Percentiles rank a stretch among this genome's conserved stretches.
Conservation (phyloP, 306 rosid species). For the Dalbergia cochinchinensis region DNA sequence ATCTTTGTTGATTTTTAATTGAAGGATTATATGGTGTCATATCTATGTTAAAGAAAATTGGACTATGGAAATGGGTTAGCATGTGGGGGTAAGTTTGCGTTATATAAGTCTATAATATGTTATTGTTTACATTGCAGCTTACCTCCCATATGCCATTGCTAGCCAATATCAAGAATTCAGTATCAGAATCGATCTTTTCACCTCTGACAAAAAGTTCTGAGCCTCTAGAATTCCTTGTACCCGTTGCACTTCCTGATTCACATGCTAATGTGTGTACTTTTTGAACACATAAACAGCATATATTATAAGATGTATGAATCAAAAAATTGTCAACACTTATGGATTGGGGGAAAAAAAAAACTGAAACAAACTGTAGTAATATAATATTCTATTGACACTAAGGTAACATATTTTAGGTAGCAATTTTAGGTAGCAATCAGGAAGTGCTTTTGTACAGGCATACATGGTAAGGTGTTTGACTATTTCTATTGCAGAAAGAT, state of each 20-base stretch:
- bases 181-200: slow-evolving; percentile 60
- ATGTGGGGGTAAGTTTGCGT: too few relatives aligned
- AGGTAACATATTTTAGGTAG: too few relatives aligned
- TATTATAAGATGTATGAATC: slow-evolving; percentile 32
- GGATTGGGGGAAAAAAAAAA: not conserved
- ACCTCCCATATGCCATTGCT: slow-evolving; percentile 96
- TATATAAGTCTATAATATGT: not conserved
- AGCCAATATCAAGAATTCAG: slow-evolving; percentile 82
- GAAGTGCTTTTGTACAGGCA: too few relatives aligned
- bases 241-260: slow-evolving; percentile 44
- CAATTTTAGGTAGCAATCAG: too few relatives aligned
- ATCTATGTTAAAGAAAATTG: not conserved
- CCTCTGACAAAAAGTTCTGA: slow-evolving; percentile 64
- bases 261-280: slow-evolving; percentile 34
- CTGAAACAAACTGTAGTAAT: not conserved
- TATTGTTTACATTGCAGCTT: slow-evolving; percentile 29
- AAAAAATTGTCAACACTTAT: not conserved
- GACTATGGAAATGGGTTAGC: too few relatives aligned
- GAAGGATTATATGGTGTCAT: not conserved
- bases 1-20: not conserved
- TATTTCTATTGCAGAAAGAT: too few relatives aligned
- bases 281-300: not conserved
- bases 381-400: too few relatives aligned
- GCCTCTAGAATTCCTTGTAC: slow-evolving; percentile 44
- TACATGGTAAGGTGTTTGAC: too few relatives aligned